Evolutionary conservation across 1,284 basidiomycete genomes (phyloP).

Genomic region (Fomitopsis palustris): DNA sequence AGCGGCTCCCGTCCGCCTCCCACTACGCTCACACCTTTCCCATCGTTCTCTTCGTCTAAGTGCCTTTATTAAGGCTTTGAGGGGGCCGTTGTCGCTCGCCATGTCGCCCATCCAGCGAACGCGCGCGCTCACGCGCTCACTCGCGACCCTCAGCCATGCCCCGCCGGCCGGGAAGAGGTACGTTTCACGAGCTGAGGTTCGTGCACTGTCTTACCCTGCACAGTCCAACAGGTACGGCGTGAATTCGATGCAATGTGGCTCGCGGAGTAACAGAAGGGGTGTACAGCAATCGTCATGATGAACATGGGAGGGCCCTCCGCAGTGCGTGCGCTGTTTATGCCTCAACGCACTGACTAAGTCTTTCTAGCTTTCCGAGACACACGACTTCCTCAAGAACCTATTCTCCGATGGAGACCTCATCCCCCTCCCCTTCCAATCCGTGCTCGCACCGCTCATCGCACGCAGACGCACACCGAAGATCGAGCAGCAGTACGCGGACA

Average conservation of each 20-base stretch:
- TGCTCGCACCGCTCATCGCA: constrained; percentile 89
- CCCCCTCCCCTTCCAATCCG: constrained; percentile 88
- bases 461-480: constrained; percentile 91
- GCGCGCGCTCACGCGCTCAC: constrained; percentile 24
- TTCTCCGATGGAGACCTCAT: constrained; percentile 97
- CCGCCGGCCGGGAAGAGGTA: constrained; percentile 35
- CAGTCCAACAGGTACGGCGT: constrained; percentile 61
- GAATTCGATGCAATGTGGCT: background rate
- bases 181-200: background rate
- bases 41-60: background rate
- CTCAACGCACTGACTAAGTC: background rate
- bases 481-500: constrained; percentile 90
- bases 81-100: background rate
- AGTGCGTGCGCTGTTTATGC: constrained; percentile 41
- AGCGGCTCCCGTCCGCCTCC: background rate
- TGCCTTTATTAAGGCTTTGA: background rate
- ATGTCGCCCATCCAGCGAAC: constrained; percentile 18
- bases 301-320: constrained; percentile 99
- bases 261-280: background rate
- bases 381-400: constrained; percentile 89
- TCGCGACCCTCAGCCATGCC: constrained; percentile 34
- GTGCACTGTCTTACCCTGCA: no score
- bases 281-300: constrained; percentile 89
- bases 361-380: constrained; percentile 74
- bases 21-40: no score